Evolutionary conservation across 176 grass and related monocot species (phyloP).

Genomic region (Phoenix roebelenii): DNA sequence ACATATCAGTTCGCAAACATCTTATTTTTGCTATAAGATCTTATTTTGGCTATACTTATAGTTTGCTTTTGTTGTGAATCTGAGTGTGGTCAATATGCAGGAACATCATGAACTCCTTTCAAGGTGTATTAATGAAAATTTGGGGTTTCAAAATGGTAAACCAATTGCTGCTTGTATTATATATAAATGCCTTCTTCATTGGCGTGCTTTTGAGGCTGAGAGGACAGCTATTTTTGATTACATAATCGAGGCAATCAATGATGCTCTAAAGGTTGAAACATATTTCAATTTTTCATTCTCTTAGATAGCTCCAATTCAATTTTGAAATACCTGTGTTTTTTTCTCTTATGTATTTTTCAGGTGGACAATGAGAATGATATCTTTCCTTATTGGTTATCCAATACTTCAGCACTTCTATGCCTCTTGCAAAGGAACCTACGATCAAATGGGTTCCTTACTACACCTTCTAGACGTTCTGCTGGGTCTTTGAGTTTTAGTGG

Average conservation of each 20-base stretch:
- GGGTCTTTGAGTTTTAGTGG: slow-evolving; percentile 33
- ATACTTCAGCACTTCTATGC: slow-evolving; percentile 80
- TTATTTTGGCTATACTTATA: not conserved
- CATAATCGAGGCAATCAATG: slow-evolving; percentile 83
- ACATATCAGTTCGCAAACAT: too few relatives aligned
- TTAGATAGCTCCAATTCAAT: slow-evolving; percentile 5
- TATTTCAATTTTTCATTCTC: not conserved
- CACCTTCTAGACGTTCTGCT: slow-evolving; percentile 51
- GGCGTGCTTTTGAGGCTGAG: slow-evolving; percentile 86
- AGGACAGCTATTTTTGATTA: slow-evolving; percentile 95
- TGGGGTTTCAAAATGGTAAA: slow-evolving; percentile 80
- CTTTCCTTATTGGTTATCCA: slow-evolving; percentile 94
- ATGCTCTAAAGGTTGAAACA: slow-evolving; percentile 70
- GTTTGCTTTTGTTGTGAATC: slow-evolving; percentile 1
- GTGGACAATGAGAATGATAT: slow-evolving; percentile 41
- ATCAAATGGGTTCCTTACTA: slow-evolving; percentile 68
- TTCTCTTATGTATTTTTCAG: slow-evolving; percentile 32
- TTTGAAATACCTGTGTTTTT: not conserved
- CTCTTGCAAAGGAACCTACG: slow-evolving; percentile 92
- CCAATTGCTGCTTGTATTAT: slow-evolving; percentile 86
- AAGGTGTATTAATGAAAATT: slow-evolving; percentile 80
- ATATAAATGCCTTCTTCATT: slow-evolving; percentile 80
- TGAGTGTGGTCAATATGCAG: slow-evolving; percentile 29
- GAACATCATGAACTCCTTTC: slow-evolving; percentile 85
- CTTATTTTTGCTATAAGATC: too few relatives aligned